These are phyloP conservation scores for Penicillium sp. DNA, from an alignment of 2,329 filamentous ascomycete genomes.

Conservation along the genomic window DNA sequence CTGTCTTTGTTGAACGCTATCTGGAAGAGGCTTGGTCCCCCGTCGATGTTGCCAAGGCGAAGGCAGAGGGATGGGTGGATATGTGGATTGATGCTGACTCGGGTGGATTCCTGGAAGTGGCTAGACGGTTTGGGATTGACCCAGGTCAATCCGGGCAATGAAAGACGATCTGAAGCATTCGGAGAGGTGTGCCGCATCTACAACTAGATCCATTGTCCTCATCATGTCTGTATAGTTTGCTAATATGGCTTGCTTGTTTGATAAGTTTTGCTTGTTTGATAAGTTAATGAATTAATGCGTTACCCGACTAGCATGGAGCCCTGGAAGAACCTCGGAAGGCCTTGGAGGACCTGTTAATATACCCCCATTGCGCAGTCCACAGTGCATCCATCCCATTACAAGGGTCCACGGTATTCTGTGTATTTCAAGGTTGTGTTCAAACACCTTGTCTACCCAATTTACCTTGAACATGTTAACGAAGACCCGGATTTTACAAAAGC, in stretches of 20 bases:
- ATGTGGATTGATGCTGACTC: conserved; percentile 58
- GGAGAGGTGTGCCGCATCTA: background rate
- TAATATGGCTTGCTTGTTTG: background rate
- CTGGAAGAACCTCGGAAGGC: too few species aligned
- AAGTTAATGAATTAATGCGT: too few species aligned
- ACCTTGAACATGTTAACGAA: too few species aligned
- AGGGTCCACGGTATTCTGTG: too few species aligned
- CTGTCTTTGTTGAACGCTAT: conserved; percentile 72
- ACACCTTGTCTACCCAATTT: too few species aligned
- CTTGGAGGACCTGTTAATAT: too few species aligned
- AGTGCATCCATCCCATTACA: too few species aligned
- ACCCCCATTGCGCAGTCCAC: too few species aligned
- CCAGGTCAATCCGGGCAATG: background rate
- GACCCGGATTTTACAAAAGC: too few species aligned
- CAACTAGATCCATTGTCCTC: background rate
- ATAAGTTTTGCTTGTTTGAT: background rate
- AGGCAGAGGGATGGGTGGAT: conserved; percentile 65
- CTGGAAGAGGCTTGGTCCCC: conserved; percentile 64
- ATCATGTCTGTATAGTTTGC: background rate
- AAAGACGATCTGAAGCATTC: background rate
- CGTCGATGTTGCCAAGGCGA: conserved; percentile 54
- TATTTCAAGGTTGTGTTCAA: too few species aligned
- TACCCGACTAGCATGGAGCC: too few species aligned
- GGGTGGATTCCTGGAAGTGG: conserved; percentile 57
- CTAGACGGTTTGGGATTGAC: conserved; percentile 48